phyloP scores from a whole-genome alignment of 2,329 filamentous ascomycete genomes.

The Penicillium aurantiogriseum region DNA sequence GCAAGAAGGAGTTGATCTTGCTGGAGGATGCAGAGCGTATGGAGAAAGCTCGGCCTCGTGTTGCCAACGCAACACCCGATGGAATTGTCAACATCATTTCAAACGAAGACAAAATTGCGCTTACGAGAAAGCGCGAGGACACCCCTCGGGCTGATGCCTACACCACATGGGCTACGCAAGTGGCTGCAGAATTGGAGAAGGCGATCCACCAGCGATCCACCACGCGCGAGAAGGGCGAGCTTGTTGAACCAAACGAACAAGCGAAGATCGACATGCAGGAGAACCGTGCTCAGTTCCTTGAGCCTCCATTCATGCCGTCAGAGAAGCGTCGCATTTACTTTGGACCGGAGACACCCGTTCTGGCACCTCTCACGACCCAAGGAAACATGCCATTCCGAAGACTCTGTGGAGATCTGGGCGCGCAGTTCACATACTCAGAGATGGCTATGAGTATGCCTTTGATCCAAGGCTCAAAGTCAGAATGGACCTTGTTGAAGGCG shows the following conservation, averaged over 20 bases:
- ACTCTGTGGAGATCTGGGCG: slow-evolving; percentile 83
- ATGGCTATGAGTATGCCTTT: slow-evolving; percentile 94
- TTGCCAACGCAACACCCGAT: slow-evolving; percentile 45
- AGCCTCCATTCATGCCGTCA: slow-evolving; percentile 82
- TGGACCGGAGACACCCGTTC: slow-evolving; percentile 82
- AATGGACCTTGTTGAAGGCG: slow-evolving; percentile 93
- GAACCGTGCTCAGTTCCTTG: slow-evolving; percentile 74
- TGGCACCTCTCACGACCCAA: slow-evolving; percentile 95
- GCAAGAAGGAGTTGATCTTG: slow-evolving; percentile 76
- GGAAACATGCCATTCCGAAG: slow-evolving; percentile 93
- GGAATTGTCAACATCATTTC: slow-evolving; percentile 75
- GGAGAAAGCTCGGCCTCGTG: slow-evolving; percentile 35
- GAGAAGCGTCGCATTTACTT: slow-evolving; percentile 96
- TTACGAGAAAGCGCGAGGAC: slow-evolving; percentile 69
- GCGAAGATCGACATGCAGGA: slow-evolving; percentile 50
- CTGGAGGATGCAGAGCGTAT: slow-evolving; percentile 55
- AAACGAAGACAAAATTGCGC: slow-evolving; percentile 67
- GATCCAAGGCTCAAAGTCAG: slow-evolving; percentile 82
- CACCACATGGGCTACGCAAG: slow-evolving; percentile 72
- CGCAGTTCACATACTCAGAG: slow-evolving; percentile 93
- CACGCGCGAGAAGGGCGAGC: slow-evolving; percentile 4
- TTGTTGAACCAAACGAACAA: slow-evolving; percentile 2
- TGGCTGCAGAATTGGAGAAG: slow-evolving; percentile 51
- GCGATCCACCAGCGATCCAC: slow-evolving; percentile 48
- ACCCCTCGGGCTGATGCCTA: slow-evolving; percentile 75